These are phyloP conservation scores for Eucalyptus pauciflora DNA, from an alignment of 345 rosid genomes.

Conservation along the genomic window DNA sequence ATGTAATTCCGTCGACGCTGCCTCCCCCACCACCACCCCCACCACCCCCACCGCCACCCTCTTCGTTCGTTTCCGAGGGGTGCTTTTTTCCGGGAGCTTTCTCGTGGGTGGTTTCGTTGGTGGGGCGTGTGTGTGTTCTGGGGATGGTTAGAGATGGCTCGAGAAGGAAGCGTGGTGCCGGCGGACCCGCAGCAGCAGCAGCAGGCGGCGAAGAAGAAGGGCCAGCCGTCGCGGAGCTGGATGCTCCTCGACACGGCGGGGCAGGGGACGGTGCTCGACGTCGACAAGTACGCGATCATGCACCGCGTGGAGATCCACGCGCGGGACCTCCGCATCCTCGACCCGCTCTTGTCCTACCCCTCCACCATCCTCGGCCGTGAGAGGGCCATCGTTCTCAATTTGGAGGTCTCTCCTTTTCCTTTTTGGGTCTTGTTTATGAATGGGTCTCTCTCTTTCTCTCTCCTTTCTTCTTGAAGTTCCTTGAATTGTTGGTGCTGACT, in stretches of 20 bases:
- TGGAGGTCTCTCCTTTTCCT: slow-evolving; percentile 55
- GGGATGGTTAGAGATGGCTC: slow-evolving; percentile 34
- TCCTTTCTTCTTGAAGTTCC: neutral
- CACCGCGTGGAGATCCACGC: slow-evolving; percentile 96
- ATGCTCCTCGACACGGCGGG: slow-evolving; percentile 42
- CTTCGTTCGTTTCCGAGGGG: neutral
- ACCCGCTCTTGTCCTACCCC: slow-evolving; percentile 86
- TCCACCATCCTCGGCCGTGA: slow-evolving; percentile 99
- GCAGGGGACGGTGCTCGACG: slow-evolving; percentile 34
- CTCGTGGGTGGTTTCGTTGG: neutral
- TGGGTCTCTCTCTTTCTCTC: neutral
- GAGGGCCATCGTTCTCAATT: slow-evolving; percentile 81
- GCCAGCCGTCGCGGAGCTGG: slow-evolving; percentile 66
- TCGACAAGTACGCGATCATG: slow-evolving; percentile 86
- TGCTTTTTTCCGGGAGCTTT: neutral
- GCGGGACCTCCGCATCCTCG: slow-evolving; percentile 92
- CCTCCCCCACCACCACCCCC: neutral
- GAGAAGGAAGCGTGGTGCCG: slow-evolving; percentile 55
- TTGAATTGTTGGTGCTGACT: neutral
- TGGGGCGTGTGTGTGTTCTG: neutral
- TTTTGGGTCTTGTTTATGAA: neutral
- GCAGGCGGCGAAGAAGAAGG: slow-evolving; percentile 52
- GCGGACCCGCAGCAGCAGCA: slow-evolving; percentile 38
- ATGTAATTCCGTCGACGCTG: neutral
- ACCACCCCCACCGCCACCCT: too few species aligned